phyloP scores from a whole-genome alignment of 2,329 filamentous ascomycete genomes.

The Beauveria australis region DNA sequence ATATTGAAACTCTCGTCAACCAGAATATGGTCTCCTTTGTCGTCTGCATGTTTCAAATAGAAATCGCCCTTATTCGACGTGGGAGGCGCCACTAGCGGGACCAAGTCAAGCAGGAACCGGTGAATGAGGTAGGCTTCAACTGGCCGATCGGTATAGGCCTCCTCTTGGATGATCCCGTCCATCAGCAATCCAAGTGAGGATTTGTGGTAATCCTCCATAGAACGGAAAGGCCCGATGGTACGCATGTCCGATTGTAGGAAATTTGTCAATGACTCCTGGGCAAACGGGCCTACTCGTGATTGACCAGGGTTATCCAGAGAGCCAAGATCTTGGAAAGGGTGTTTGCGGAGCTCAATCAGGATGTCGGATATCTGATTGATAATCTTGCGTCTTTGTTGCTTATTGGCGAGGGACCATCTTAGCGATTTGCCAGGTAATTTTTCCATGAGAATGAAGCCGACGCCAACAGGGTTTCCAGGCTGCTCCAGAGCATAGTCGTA shows the following conservation, averaged over 20 bases:
- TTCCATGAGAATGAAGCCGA: slow-evolving; percentile 34
- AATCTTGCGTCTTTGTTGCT: slow-evolving; percentile 26
- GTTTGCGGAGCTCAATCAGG: slow-evolving; percentile 28
- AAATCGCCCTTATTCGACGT: slow-evolving; percentile 23
- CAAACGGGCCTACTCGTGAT: slow-evolving; percentile 1
- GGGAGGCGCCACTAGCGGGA: slow-evolving; percentile 18
- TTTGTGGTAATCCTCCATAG: slow-evolving; percentile 27
- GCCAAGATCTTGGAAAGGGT: slow-evolving; percentile 29
- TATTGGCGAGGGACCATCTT: slow-evolving; percentile 25
- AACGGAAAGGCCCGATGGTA: slow-evolving; percentile 26
- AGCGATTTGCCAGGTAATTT: slow-evolving; percentile 31
- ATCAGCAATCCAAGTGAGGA: slow-evolving; percentile 27
- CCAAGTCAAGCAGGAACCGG: slow-evolving; percentile 30
- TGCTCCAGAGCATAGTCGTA: slow-evolving; percentile 27
- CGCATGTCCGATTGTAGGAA: slow-evolving; percentile 15
- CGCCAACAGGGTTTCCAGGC: slow-evolving; percentile 25
- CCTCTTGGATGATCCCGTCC: slow-evolving; percentile 27
- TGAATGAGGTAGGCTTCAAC: slow-evolving; percentile 33
- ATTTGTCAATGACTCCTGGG: no score
- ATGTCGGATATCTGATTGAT: slow-evolving; percentile 30
- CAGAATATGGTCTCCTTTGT: slow-evolving; percentile 9
- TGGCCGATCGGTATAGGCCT: slow-evolving; percentile 26
- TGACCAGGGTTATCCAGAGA: slow-evolving; percentile 23
- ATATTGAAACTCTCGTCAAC: slow-evolving; percentile 3
- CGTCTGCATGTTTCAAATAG: slow-evolving; percentile 37